Percentiles rank a stretch among this genome's conserved stretches.
phyloP scores from a whole-genome alignment of 495 filamentous ascomycete species.

The Lepraria neglecta region DNA sequence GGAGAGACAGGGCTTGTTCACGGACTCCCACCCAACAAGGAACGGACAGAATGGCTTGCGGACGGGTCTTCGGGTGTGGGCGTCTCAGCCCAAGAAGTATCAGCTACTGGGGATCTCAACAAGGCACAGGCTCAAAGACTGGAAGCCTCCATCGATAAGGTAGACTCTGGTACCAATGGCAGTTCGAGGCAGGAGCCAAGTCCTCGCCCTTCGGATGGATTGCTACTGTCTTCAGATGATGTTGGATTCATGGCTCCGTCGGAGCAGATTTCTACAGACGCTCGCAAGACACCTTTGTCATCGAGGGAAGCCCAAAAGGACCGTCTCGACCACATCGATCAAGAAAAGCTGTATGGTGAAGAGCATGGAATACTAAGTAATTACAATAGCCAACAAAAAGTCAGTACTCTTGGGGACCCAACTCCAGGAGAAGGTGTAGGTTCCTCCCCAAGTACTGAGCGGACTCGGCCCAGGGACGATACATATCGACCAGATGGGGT shows the following conservation, averaged over 20 bases:
- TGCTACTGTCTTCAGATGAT: slow-evolving; percentile 15
- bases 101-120: neutral
- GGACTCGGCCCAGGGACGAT: neutral
- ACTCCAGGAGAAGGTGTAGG: neutral
- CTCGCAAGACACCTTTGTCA: slow-evolving; percentile 30
- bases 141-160: neutral
- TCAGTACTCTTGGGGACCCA: neutral
- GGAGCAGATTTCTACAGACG: neutral
- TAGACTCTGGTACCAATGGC: neutral
- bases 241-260: neutral
- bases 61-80: neutral
- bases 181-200: neutral
- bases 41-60: slow-evolving; percentile 2
- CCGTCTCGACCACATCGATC: slow-evolving; percentile 28
- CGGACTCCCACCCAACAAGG: neutral
- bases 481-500: slow-evolving; percentile 3
- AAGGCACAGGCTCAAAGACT: neutral
- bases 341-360: slow-evolving; percentile 20
- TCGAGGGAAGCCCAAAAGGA: slow-evolving; percentile 34
- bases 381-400: neutral
- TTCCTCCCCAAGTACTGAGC: neutral
- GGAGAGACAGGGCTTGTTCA: neutral
- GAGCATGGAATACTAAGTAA: neutral
- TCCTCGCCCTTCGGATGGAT: slow-evolving; percentile 8
- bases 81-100: neutral